Conservation (phyloP, 176 grass and related monocot species). For the Olyra latifolia region DNA sequence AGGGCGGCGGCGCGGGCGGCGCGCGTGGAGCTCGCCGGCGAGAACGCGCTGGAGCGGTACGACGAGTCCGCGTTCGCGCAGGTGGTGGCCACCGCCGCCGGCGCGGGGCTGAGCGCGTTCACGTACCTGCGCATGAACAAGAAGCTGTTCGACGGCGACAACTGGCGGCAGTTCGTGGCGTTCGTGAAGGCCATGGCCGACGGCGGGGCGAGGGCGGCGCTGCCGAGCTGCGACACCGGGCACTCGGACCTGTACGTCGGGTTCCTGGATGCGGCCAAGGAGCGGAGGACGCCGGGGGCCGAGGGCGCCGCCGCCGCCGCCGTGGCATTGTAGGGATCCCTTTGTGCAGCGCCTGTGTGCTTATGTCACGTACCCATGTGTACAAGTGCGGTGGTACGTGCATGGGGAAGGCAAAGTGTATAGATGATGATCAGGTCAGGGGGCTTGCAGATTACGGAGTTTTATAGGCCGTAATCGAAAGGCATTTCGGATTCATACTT, state of each 20-base stretch:
- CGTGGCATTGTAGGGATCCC: slow-evolving; percentile 14
- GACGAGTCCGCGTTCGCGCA: slow-evolving; percentile 75
- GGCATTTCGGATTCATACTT: not conserved
- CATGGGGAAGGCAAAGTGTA: slow-evolving; percentile 11
- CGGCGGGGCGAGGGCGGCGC: slow-evolving; percentile 39
- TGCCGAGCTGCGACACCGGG: slow-evolving; percentile 62
- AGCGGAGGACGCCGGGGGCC: slow-evolving; percentile 46
- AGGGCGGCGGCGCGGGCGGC: slow-evolving; percentile 36
- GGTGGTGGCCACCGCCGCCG: slow-evolving; percentile 51
- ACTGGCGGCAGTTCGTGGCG: slow-evolving; percentile 83
- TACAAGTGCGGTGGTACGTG: slow-evolving; percentile 6
- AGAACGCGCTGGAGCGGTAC: slow-evolving; percentile 93
- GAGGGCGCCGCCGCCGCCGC: slow-evolving; percentile 34
- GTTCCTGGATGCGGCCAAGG: slow-evolving; percentile 43
- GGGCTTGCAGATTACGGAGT: slow-evolving; percentile 32
- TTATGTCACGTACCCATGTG: not conserved
- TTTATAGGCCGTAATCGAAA: slow-evolving; percentile 42
- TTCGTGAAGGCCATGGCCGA: slow-evolving; percentile 79
- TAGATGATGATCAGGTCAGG: slow-evolving; percentile 6
- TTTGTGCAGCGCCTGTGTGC: not conserved
- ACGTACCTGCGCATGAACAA: slow-evolving; percentile 90
- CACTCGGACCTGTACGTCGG: slow-evolving; percentile 93
- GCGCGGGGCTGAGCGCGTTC: slow-evolving; percentile 65
- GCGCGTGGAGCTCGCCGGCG: slow-evolving; percentile 70
- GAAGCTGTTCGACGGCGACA: slow-evolving; percentile 78